These are phyloP conservation scores for Beauveria pseudobassiana DNA, from an alignment of 2,329 filamentous ascomycete species.

Conservation along the genomic window DNA sequence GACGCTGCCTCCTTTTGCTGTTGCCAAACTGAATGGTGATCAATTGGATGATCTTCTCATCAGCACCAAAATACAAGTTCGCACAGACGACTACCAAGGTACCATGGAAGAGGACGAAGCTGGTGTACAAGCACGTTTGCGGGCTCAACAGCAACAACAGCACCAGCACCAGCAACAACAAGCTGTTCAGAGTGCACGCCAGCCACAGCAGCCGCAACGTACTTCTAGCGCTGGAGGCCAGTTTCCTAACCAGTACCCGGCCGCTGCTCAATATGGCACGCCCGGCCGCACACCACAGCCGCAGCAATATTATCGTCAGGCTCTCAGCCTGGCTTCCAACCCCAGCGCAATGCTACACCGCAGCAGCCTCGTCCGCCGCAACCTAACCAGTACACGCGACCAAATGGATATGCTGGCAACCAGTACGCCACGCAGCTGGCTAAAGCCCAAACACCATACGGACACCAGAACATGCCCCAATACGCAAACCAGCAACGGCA, in stretches of 20 bases:
- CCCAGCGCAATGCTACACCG: slow-evolving; percentile 29
- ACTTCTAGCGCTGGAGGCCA: slow-evolving; percentile 32
- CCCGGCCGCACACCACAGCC: slow-evolving; percentile 37
- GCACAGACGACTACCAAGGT: slow-evolving; percentile 66
- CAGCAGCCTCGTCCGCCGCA: slow-evolving; percentile 30
- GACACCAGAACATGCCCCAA: slow-evolving; percentile 42
- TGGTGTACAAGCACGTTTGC: slow-evolving; percentile 43
- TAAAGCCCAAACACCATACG: slow-evolving; percentile 45
- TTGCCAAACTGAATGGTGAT: slow-evolving; percentile 79
- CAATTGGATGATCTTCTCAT: slow-evolving; percentile 77
- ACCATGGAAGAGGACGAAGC: slow-evolving; percentile 78
- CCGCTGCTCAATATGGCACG: slow-evolving; percentile 38
- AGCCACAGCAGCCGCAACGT: slow-evolving; percentile 30
- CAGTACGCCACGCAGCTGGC: slow-evolving; percentile 43
- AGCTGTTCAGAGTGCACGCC: slow-evolving; percentile 21
- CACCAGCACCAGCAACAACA: slow-evolving; percentile 23
- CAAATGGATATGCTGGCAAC: slow-evolving; percentile 36
- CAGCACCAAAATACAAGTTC: slow-evolving; percentile 68
- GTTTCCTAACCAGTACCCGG: slow-evolving; percentile 37
- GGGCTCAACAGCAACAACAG: slow-evolving; percentile 29
- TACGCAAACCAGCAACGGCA: slow-evolving; percentile 40
- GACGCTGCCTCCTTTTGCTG: slow-evolving; percentile 72
- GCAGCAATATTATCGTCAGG: slow-evolving; percentile 29
- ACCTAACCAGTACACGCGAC: slow-evolving; percentile 41
- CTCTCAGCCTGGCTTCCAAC: slow-evolving; percentile 17